These are phyloP conservation scores for Pseudocercospora fuligena DNA, from an alignment of 2,329 filamentous ascomycete genomes.

Conservation along the genomic window DNA sequence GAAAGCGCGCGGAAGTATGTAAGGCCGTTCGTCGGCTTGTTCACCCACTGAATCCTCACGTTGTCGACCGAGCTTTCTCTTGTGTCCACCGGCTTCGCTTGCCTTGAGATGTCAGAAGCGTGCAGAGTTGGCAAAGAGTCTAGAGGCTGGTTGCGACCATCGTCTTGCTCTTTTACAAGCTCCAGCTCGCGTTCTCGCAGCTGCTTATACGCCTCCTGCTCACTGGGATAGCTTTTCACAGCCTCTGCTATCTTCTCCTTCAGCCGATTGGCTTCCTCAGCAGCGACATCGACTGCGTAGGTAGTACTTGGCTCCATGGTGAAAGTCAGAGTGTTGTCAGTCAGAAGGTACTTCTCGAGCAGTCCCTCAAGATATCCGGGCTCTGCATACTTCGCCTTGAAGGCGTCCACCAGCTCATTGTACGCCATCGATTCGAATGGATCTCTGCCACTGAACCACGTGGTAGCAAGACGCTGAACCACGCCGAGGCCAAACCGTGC, in stretches of 20 bases:
- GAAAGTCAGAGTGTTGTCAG: slow-evolving; percentile 84
- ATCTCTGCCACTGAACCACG: slow-evolving; percentile 95
- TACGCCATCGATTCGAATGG: slow-evolving; percentile 89
- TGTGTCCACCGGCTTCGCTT: slow-evolving; percentile 74
- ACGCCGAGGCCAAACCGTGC: slow-evolving; percentile 92
- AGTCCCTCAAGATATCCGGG: slow-evolving; percentile 82
- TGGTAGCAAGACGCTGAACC: slow-evolving; percentile 83
- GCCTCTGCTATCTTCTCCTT: slow-evolving; percentile 73
- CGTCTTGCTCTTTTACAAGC: slow-evolving; percentile 67
- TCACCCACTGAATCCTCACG: slow-evolving; percentile 82
- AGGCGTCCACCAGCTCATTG: slow-evolving; percentile 84
- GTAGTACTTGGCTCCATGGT: slow-evolving; percentile 87
- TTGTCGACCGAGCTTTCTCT: slow-evolving; percentile 62
- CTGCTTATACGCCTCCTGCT: slow-evolving; percentile 71
- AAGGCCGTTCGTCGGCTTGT: slow-evolving; percentile 91
- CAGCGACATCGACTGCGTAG: slow-evolving; percentile 73
- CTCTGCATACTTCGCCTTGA: slow-evolving; percentile 75
- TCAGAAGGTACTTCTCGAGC: slow-evolving; percentile 87
- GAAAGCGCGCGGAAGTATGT: slow-evolving; percentile 95
- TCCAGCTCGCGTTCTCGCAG: slow-evolving; percentile 80
- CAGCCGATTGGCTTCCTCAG: slow-evolving; percentile 78
- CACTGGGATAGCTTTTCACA: slow-evolving; percentile 69
- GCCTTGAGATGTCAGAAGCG: slow-evolving; percentile 84
- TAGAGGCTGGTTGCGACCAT: slow-evolving; percentile 81
- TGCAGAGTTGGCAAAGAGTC: slow-evolving; percentile 86